These are phyloP conservation scores for Colletotrichum higginsianum DNA, from an alignment of 2,329 filamentous ascomycete species.

Conservation along the genomic window DNA sequence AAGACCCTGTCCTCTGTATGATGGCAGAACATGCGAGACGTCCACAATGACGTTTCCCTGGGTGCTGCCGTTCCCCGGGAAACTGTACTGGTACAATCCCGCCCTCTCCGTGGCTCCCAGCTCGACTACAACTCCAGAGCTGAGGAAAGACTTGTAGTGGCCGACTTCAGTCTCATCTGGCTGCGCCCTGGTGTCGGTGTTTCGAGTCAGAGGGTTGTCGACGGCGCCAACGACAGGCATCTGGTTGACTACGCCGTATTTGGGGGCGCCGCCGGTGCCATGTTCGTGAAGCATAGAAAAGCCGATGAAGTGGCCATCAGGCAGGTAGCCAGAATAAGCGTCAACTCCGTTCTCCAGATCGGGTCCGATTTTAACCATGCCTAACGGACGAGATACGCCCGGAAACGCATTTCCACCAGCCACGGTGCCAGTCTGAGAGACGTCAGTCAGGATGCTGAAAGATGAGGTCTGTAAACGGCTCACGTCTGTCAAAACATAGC, in stretches of 20 bases:
- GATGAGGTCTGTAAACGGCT: constrained; percentile 37
- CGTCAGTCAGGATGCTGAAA: constrained; percentile 11
- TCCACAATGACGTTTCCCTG: constrained; percentile 71
- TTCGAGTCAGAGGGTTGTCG: constrained; percentile 67
- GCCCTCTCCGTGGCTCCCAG: constrained; percentile 70
- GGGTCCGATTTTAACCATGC: constrained; percentile 66
- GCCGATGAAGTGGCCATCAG: constrained; percentile 68
- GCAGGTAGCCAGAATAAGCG: constrained; percentile 67
- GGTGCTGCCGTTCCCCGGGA: constrained; percentile 57
- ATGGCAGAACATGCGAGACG: constrained; percentile 76
- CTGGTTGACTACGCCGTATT: constrained; percentile 77
- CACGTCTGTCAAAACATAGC: constrained; percentile 55
- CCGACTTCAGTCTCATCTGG: constrained; percentile 70
- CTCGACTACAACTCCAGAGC: constrained; percentile 70
- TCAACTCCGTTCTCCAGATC: constrained; percentile 65
- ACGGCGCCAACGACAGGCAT: constrained; percentile 67
- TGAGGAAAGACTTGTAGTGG: constrained; percentile 71
- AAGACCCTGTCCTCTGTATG: constrained; percentile 71
- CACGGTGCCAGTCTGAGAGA: constrained; percentile 59
- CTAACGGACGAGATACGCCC: constrained; percentile 62
- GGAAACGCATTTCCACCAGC: constrained; percentile 66
- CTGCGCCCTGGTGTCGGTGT: constrained; percentile 66
- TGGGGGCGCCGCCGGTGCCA: constrained; percentile 78
- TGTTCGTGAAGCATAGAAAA: constrained; percentile 77
- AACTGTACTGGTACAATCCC: constrained; percentile 74